Evolutionary conservation across 2,329 filamentous ascomycete species (phyloP), one percentile per base, ranked within the genome.

Genomic region (Blumeria hordei): DNA sequence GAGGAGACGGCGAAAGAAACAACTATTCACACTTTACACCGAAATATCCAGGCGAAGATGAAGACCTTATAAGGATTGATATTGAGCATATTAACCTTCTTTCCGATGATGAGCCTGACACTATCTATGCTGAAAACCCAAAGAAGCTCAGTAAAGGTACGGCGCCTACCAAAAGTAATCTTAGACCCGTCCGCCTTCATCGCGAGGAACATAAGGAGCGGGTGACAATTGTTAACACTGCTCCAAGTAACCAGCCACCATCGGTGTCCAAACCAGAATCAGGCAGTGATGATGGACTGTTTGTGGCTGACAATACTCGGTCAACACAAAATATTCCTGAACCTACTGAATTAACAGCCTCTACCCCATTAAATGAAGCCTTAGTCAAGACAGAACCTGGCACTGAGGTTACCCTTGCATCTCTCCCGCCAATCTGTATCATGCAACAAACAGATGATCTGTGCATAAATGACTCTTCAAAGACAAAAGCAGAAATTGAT

Each of bases 171-270:
- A 59, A 57, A 47, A 56, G 57, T 14, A 58, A 59, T 7, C 55
- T 64, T 16, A 61, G 56, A 54, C 65, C 65, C 5, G 57, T 66
- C 18, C 60, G 65, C 43, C 55, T 66, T 8, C 45, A 60, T 16
- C 57, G 65, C 49, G 54, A 61, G 33, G 62, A 65, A 54, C 65
- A 66, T 45, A 63, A 64, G 54, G 60, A 59, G 33, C 59, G 64
- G 47, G 56, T 57, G n/a, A 60, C 59, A 14, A 56, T 64, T n/a
- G 62, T 64, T 49, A 65, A 64, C 44, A 60, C 58, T 1, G 58
- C 7, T 4, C 36, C 49, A 58, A 21, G 49, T 56, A n/a, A 16
- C 44, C 57, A 16, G 44, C 44, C 41, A 57, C 32, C 1, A 14
- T 14, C 12, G 10, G 33, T n/a, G 12, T 34, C 32, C 9, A 35